A percentile compares a stretch with the other conserved stretches of the same genome.
These are phyloP conservation scores for Eutrema japonicum DNA, from an alignment of 345 rosid genomes.

Conservation along the genomic window DNA sequence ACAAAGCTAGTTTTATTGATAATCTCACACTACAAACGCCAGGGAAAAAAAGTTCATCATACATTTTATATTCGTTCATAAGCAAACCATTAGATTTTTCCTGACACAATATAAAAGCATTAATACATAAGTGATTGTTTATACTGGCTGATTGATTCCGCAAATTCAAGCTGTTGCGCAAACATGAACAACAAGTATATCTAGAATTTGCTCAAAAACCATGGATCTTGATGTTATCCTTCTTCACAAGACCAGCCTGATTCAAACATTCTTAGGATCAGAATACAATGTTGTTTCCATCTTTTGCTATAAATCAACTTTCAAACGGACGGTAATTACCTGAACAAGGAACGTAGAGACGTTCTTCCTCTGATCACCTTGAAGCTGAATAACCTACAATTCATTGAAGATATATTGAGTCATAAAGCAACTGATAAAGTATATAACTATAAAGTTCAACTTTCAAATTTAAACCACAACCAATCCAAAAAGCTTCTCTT, in stretches of 20 bases:
- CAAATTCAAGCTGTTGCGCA: conserved; percentile 22
- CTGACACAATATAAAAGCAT: conserved; percentile 26
- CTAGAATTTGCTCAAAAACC: conserved; percentile 55
- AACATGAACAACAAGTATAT: not conserved
- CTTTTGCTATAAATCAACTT: not conserved
- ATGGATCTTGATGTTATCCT: conserved; percentile 81
- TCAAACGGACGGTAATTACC: conserved; percentile 20
- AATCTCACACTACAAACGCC: conserved; percentile 31
- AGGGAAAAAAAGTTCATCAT: conserved; percentile 15
- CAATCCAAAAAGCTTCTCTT: not conserved
- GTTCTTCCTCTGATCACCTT: conserved; percentile 49
- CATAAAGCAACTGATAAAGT: not conserved
- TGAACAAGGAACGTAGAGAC: conserved; percentile 49
- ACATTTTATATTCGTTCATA: conserved; percentile 14
- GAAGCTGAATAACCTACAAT: conserved; percentile 47
- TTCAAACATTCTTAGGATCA: conserved; percentile 28
- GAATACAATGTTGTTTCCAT: not conserved
- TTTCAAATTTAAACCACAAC: not conserved
- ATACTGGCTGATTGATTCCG: conserved; percentile 25
- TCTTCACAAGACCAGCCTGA: conserved; percentile 87
- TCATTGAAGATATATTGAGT: not conserved
- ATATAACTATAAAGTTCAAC: too few relatives aligned
- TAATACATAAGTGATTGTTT: conserved; percentile 26
- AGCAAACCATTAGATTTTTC: conserved; percentile 14
- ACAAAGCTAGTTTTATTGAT: conserved; percentile 28